A percentile compares a stretch with the other conserved stretches of the same genome.
These are phyloP conservation scores for Domatiomyces catenatus DNA, from an alignment of 2,329 filamentous ascomycete species.

Conservation along the genomic window DNA sequence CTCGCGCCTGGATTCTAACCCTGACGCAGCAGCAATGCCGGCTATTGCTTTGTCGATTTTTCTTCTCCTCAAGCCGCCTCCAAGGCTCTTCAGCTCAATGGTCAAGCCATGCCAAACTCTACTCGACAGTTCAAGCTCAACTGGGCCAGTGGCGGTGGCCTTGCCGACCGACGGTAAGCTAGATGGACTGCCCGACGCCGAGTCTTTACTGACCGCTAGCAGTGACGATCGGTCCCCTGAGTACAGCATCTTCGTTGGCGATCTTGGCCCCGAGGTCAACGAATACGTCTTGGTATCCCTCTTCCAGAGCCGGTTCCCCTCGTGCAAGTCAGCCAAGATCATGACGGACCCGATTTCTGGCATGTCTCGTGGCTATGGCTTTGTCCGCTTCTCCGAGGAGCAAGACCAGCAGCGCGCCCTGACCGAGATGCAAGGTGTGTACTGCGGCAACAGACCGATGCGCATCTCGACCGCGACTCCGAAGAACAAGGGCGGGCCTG, in stretches of 20 bases:
- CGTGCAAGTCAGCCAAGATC: constrained; percentile 98
- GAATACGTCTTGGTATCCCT: constrained; percentile 95
- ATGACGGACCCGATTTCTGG: constrained; percentile 98
- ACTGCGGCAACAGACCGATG: constrained; percentile 97
- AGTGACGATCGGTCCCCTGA: constrained; percentile 93
- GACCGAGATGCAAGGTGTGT: constrained; percentile 97
- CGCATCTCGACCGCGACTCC: constrained; percentile 94
- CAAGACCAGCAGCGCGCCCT: constrained; percentile 90
- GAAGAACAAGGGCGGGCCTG: constrained; percentile 59
- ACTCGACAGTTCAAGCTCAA: constrained; percentile 95
- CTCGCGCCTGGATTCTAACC: constrained; percentile 20
- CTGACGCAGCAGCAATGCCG: constrained; percentile 60
- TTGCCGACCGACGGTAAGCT: constrained; percentile 76
- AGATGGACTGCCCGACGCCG: not conserved
- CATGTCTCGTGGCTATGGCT: constrained; percentile 94
- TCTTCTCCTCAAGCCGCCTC: constrained; percentile 63
- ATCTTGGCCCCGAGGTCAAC: constrained; percentile 94
- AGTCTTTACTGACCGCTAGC: constrained; percentile 17
- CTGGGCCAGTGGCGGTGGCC: constrained; percentile 92
- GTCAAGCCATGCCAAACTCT: constrained; percentile 79
- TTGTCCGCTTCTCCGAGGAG: constrained; percentile 93
- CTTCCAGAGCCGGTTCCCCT: constrained; percentile 90
- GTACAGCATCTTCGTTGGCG: constrained; percentile 93
- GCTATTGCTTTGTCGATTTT: constrained; percentile 98
- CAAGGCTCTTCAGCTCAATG: constrained; percentile 83